These are phyloP conservation scores for Dioscorea dumetorum DNA, from an alignment of 106 monocot species.

Conservation along the genomic window DNA sequence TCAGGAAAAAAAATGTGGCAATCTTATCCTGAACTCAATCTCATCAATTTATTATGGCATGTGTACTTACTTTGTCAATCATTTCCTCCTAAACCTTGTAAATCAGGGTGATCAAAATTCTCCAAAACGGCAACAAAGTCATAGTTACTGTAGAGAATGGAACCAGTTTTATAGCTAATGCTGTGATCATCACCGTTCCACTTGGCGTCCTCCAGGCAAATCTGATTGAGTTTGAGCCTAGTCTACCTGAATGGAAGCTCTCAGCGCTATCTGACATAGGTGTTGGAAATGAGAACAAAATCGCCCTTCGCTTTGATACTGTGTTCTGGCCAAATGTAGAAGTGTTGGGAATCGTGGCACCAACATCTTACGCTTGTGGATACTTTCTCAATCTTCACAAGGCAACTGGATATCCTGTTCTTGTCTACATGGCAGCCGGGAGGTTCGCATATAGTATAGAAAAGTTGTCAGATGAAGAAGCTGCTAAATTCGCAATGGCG, in stretches of 20 bases:
- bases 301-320: constrained; percentile 60
- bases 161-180: constrained; percentile 59
- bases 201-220: constrained; percentile 90
- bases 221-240: constrained; percentile 73
- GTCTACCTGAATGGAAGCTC: constrained; percentile 74
- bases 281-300: constrained; percentile 88
- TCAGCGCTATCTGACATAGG: constrained; percentile 84
- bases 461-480: constrained; percentile 75
- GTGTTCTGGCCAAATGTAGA: constrained; percentile 98
- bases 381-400: constrained; percentile 99
- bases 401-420: constrained; percentile 70
- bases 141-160: constrained; percentile 53
- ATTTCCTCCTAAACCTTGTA: too few relatives aligned
- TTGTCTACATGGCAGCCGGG: constrained; percentile 97
- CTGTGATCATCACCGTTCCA: constrained; percentile 86
- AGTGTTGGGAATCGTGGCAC: constrained; percentile 76
- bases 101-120: constrained; percentile 60
- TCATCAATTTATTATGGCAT: too few relatives aligned
- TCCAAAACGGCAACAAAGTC: constrained; percentile 45
- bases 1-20: too few relatives aligned
- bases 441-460: constrained; percentile 77
- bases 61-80: too few relatives aligned
- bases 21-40: too few relatives aligned
- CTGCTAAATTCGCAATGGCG: constrained; percentile 58
- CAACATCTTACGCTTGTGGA: constrained; percentile 71